Evolutionary conservation across 2,329 filamentous ascomycete species (phyloP).

Genomic region (Saccharata proteae): DNA sequence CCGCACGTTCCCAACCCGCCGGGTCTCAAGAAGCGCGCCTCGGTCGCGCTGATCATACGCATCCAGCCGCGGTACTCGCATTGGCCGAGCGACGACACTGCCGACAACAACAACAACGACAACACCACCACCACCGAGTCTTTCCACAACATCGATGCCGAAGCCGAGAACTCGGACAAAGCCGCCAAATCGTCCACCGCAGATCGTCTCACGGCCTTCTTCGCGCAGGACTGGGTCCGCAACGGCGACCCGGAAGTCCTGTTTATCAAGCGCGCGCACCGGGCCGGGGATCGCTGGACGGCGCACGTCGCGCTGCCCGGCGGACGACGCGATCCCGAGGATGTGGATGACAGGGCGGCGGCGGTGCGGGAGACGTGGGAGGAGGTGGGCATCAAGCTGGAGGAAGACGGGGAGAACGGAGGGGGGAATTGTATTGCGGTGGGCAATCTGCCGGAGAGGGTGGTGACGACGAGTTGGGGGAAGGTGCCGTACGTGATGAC

Average conservation of each 20-base stretch:
- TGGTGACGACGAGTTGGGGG: conserved; percentile 56
- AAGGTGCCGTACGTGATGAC: conserved; percentile 43
- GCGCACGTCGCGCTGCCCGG: conserved; percentile 57
- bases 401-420: too few relatives aligned
- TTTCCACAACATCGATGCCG: conserved; percentile 1
- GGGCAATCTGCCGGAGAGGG: conserved; percentile 53
- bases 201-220: conserved; percentile 44
- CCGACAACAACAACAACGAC: not conserved
- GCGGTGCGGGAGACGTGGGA: conserved; percentile 53
- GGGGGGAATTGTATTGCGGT: conserved; percentile 34
- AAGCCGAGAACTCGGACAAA: too few relatives aligned
- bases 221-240: conserved; percentile 51
- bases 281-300: conserved; percentile 56
- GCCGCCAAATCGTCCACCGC: conserved; percentile 16
- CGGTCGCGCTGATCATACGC: conserved; percentile 52
- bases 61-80: conserved; percentile 46
- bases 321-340: conserved; percentile 53
- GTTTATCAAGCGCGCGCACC: conserved; percentile 57
- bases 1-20: conserved; percentile 38
- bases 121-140: not conserved
- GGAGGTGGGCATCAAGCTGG: conserved; percentile 53
- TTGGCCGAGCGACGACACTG: conserved; percentile 27
- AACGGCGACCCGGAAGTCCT: conserved; percentile 56
- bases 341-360: conserved; percentile 49
- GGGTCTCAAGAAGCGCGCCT: conserved; percentile 46